These are phyloP conservation scores for Penicillium glabrum DNA, from an alignment of 2,329 filamentous ascomycete genomes.

Conservation along the genomic window DNA sequence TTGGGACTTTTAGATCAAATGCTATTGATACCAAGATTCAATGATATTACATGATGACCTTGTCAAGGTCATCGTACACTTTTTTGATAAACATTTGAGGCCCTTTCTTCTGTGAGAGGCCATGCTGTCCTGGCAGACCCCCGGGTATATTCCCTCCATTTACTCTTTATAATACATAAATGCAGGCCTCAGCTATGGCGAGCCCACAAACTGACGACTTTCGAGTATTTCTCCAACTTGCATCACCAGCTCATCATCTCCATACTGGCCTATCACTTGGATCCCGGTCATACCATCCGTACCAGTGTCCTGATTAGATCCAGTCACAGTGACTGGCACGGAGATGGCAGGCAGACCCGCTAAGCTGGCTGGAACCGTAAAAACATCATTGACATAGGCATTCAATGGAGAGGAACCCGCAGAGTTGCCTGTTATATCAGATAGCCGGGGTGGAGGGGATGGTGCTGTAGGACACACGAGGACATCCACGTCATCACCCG, in stretches of 20 bases:
- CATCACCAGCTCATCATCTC: constrained; percentile 45
- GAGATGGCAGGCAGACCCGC: constrained; percentile 88
- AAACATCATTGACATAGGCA: constrained; percentile 88
- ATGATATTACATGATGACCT: background rate
- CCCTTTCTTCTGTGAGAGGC: background rate
- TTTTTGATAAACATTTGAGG: background rate
- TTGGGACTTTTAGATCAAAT: background rate
- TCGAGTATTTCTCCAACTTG: constrained; percentile 40
- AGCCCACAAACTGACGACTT: constrained; percentile 18
- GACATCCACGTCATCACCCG: constrained; percentile 65
- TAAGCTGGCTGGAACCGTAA: constrained; percentile 91
- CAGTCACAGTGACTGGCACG: constrained; percentile 61
- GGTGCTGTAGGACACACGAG: constrained; percentile 86
- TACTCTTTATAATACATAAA: background rate
- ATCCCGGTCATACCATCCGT: constrained; percentile 37
- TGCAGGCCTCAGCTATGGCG: constrained; percentile 12
- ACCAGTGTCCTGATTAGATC: constrained; percentile 2
- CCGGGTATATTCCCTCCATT: background rate
- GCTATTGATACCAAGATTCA: constrained; percentile 18
- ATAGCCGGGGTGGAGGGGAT: constrained; percentile 66
- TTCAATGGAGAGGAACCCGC: constrained; percentile 57
- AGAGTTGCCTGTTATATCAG: constrained; percentile 48
- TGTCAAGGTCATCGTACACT: background rate
- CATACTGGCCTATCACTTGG: constrained; percentile 50
- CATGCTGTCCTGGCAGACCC: background rate